phyloP scores from a whole-genome alignment of 805 yeast genomes.

The Monosporozyma aerobia region DNA sequence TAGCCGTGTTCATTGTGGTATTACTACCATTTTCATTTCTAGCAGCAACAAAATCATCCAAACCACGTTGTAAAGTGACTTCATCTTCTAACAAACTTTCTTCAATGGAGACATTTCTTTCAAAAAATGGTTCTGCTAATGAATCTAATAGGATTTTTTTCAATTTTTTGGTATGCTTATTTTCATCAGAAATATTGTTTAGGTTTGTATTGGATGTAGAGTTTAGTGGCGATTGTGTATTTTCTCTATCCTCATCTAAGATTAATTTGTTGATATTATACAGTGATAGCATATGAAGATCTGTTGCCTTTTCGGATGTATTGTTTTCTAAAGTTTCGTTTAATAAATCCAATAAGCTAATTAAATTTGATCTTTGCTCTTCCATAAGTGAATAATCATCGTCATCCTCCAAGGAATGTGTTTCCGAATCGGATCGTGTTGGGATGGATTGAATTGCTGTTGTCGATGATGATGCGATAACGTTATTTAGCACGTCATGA shows the following conservation, averaged over 20 bases:
- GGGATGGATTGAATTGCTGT: not conserved
- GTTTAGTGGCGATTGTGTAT: not conserved
- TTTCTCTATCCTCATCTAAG: constrained; percentile 12
- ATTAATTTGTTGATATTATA: constrained; percentile 26
- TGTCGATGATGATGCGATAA: not conserved
- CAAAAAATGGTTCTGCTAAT: constrained; percentile 30
- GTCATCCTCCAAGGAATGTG: not conserved
- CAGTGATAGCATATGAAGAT: constrained; percentile 27
- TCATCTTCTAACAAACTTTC: constrained; percentile 14
- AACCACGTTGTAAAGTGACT: constrained; percentile 30
- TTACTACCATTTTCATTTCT: constrained; percentile 3
- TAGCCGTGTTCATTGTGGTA: constrained; percentile 1
- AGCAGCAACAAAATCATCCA: constrained; percentile 6
- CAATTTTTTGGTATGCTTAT: constrained; percentile 10
- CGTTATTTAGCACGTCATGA: not conserved
- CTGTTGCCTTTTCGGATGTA: constrained; percentile 22
- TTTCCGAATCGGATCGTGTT: not conserved
- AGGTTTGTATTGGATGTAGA: not conserved
- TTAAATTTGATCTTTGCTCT: constrained; percentile 23
- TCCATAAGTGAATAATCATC: constrained; percentile 4
- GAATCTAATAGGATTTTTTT: constrained; percentile 24
- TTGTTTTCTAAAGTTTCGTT: constrained; percentile 29
- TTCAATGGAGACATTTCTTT: constrained; percentile 16
- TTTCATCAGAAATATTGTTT: constrained; percentile 2
- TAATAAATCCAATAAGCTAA: constrained; percentile 20